A percentile compares a stretch with the other conserved stretches of the same genome.
Conservation (phyloP, 2,329 filamentous ascomycete species). For the Fusarium citri region DNA sequence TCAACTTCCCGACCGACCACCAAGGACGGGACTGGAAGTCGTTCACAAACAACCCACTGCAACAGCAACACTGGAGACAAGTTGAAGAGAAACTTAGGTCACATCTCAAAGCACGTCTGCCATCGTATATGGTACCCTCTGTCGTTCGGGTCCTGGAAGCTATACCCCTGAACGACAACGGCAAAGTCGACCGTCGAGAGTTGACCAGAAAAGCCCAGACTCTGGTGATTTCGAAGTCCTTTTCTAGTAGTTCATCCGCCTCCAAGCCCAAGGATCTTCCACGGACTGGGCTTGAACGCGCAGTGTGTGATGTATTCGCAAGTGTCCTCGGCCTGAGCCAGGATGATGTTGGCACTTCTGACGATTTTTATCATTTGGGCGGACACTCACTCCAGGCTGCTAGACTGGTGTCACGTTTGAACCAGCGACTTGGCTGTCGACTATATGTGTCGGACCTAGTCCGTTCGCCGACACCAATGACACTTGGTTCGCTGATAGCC, state of each 20-base stretch:
- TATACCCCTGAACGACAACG: conserved; percentile 14
- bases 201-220: neutral
- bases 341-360: neutral
- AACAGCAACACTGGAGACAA: neutral
- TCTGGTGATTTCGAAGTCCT: neutral
- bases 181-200: conserved; percentile 16
- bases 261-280: neutral
- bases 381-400: conserved; percentile 1
- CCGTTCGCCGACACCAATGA: neutral
- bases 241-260: neutral
- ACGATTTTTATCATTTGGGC: neutral
- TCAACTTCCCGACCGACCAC: conserved; percentile 42
- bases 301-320: neutral
- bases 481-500: neutral
- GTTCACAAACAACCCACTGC: neutral
- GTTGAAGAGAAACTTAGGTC: neutral
- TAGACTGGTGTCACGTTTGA: neutral
- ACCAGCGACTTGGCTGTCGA: neutral
- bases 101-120: neutral
- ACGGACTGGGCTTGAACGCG: neutral
- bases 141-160: neutral
- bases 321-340: neutral
- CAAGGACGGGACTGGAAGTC: neutral
- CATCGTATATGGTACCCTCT: conserved; percentile 14
- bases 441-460: neutral